Evolutionary conservation across 352 stramenopile genomes (phyloP).

Genomic region (Thraustotheca clavata): DNA sequence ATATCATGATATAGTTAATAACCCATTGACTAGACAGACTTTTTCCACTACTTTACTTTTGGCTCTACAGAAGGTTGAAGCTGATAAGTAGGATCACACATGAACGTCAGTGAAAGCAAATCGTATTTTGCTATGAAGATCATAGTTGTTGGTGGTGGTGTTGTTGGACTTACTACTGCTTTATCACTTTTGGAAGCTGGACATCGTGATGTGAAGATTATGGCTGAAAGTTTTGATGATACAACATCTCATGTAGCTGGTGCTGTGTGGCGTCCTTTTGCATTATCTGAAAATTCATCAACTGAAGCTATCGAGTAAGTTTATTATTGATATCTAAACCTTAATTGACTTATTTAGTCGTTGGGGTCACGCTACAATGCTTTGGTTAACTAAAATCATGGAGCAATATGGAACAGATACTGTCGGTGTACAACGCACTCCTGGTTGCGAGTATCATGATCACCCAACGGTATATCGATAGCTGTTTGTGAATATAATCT

Average conservation of each 20-base stretch:
- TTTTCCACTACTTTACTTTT: too few relatives aligned
- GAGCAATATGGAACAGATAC: constrained; percentile 29
- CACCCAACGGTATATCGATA: neutral
- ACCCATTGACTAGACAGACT: too few relatives aligned
- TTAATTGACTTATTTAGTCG: constrained; percentile 25
- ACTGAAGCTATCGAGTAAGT: constrained; percentile 33
- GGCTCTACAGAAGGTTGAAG: too few relatives aligned
- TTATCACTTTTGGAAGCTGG: constrained; percentile 49
- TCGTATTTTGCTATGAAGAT: too few relatives aligned
- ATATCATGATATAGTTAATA: too few relatives aligned
- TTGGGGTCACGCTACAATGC: constrained; percentile 59
- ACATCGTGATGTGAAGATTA: constrained; percentile 36
- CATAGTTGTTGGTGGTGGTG: constrained; percentile 52
- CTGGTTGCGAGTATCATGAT: constrained; percentile 31
- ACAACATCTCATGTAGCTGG: constrained; percentile 57
- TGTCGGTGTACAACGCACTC: constrained; percentile 44
- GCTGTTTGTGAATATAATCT: neutral
- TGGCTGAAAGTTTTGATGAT: constrained; percentile 43
- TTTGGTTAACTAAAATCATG: constrained; percentile 40
- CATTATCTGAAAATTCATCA: constrained; percentile 32
- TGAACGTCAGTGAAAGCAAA: too few relatives aligned
- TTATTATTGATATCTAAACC: neutral
- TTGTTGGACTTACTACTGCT: constrained; percentile 58
- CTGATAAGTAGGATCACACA: too few relatives aligned
- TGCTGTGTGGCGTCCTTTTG: constrained; percentile 69